phyloP scores from a whole-genome alignment of 2,329 filamentous ascomycete genomes.

The Biscogniauxia mediterranea region DNA sequence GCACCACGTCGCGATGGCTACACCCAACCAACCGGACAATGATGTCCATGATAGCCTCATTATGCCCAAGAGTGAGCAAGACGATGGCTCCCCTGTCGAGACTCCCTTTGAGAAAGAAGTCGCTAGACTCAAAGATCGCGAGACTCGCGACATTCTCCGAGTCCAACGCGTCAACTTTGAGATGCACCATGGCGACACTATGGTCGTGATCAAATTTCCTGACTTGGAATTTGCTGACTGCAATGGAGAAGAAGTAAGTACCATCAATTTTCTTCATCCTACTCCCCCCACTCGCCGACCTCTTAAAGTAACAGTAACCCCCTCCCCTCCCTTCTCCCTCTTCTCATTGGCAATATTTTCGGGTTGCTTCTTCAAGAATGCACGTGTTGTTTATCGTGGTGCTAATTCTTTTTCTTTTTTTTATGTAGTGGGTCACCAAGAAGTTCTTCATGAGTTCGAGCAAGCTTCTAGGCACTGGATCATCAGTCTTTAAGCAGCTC shows the following conservation, averaged over 20 bases:
- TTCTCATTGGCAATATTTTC: background rate
- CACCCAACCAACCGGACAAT: background rate
- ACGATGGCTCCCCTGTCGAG: background rate
- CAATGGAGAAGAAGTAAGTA: constrained; percentile 8
- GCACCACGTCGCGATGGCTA: background rate
- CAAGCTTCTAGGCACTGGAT: constrained; percentile 46
- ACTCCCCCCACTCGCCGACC: background rate
- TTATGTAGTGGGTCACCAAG: constrained; percentile 31
- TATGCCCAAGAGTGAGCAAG: background rate
- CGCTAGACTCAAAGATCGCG: background rate
- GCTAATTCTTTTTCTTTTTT: constrained; percentile 1
- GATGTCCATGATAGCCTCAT: background rate
- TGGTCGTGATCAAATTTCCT: constrained; percentile 12
- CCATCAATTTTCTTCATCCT: background rate
- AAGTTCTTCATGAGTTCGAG: constrained; percentile 45
- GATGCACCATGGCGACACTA: constrained; percentile 7
- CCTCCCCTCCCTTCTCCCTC: background rate
- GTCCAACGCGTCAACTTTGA: background rate
- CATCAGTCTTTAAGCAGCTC: constrained; percentile 45
- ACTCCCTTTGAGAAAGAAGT: background rate
- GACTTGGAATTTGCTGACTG: constrained; percentile 10
- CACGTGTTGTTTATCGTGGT: background rate
- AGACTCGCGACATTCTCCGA: background rate
- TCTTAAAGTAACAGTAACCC: background rate
- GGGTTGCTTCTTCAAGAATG: no score